Evolutionary conservation across 1,284 basidiomycete genomes (phyloP).

Genomic region (Ustilago nuda): DNA sequence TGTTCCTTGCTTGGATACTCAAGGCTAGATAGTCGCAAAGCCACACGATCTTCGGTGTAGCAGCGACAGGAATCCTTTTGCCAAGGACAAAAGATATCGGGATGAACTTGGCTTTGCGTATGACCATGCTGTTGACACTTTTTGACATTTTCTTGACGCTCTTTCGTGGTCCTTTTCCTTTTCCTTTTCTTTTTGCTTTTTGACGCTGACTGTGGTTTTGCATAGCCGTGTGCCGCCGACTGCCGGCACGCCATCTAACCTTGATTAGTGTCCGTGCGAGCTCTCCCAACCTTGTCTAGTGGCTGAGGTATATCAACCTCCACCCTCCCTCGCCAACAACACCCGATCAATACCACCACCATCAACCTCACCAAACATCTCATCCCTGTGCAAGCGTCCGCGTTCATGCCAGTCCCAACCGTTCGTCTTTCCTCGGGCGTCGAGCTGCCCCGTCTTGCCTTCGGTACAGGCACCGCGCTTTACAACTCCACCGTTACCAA

Average conservation of each 20-base stretch:
- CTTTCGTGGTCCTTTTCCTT: not conserved
- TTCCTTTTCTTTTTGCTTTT: not conserved
- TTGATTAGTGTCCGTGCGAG: not conserved
- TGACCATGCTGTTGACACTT: too few species aligned
- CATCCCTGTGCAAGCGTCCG: not conserved
- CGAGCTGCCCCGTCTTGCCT: conserved; percentile 51
- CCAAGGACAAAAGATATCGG: too few species aligned
- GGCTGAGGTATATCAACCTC: too few species aligned
- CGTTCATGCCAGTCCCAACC: conserved; percentile 36
- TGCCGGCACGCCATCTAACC: not conserved
- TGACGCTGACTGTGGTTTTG: not conserved
- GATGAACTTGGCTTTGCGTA: too few species aligned
- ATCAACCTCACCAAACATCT: not conserved
- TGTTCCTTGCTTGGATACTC: too few species aligned
- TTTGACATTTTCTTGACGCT: too few species aligned
- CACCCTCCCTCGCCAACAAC: too few species aligned
- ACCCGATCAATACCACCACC: not conserved
- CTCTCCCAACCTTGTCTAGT: not conserved
- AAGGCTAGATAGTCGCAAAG: too few species aligned
- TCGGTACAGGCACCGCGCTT: conserved; percentile 52
- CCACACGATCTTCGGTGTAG: too few species aligned
- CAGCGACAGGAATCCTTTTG: too few species aligned
- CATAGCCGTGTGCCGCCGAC: conserved; percentile 12
- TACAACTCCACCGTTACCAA: conserved; percentile 30
- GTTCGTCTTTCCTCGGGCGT: conserved; percentile 39